Percentiles rank a stretch among this genome's conserved stretches.
These are phyloP conservation scores for Begonia peltatifolia DNA, from an alignment of 306 rosid genomes.

Conservation along the genomic window DNA sequence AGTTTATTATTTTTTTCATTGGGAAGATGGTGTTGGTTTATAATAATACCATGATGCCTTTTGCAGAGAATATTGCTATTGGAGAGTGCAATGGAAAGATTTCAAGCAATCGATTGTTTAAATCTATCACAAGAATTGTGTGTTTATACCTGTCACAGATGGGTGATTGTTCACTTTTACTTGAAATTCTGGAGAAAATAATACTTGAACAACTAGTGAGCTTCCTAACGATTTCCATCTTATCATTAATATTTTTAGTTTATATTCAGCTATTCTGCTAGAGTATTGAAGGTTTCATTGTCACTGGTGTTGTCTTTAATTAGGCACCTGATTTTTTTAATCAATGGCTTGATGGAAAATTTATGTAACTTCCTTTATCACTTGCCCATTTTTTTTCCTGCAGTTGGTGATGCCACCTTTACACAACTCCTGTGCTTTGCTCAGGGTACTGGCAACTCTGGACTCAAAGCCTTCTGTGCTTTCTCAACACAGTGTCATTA, in stretches of 20 bases:
- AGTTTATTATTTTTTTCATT: too few species aligned
- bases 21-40: too few species aligned
- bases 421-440: conserved; percentile 54
- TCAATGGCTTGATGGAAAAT: too few species aligned
- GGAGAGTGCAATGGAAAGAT: conserved; percentile 18
- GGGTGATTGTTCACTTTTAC: conserved; percentile 51
- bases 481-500: conserved; percentile 33
- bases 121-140: conserved; percentile 26
- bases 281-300: background rate
- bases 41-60: background rate
- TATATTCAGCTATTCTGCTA: background rate
- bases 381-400: conserved; percentile 2
- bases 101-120: conserved; percentile 22
- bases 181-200: conserved; percentile 38
- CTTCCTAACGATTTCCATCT: conserved; percentile 7
- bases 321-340: too few species aligned
- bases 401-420: conserved; percentile 44
- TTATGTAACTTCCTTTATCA: too few species aligned
- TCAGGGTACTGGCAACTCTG: conserved; percentile 38
- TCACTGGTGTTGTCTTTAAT: too few species aligned
- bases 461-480: conserved; percentile 46
- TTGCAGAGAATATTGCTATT: conserved; percentile 31
- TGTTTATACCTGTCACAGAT: conserved; percentile 46
- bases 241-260: background rate
- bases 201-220: conserved; percentile 49